These are phyloP conservation scores for Lodderomyces beijingensis DNA, from an alignment of 1,139 yeast species.

Conservation along the genomic window DNA sequence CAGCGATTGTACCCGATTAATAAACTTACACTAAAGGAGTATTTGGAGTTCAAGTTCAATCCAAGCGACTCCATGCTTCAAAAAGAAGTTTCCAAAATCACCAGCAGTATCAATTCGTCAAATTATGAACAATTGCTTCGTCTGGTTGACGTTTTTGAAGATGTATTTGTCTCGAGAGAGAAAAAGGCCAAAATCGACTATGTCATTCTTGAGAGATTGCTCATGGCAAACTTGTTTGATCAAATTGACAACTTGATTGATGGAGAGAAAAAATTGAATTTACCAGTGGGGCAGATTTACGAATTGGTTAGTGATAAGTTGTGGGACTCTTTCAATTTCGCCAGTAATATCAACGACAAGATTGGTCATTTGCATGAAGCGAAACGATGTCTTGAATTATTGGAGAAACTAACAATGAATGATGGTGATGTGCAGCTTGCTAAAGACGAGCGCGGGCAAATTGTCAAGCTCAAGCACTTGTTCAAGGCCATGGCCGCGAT, in stretches of 20 bases:
- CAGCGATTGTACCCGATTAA: slow-evolving; percentile 40
- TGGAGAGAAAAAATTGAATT: slow-evolving; percentile 15
- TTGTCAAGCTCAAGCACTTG: slow-evolving; percentile 26
- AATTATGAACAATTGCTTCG: slow-evolving; percentile 28
- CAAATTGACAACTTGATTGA: slow-evolving; percentile 20
- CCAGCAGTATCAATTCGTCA: slow-evolving; percentile 27
- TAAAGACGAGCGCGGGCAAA: slow-evolving; percentile 13
- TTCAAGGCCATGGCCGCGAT: slow-evolving; percentile 26
- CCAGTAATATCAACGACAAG: slow-evolving; percentile 46
- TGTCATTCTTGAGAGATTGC: slow-evolving; percentile 35
- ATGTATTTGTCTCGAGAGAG: slow-evolving; percentile 19
- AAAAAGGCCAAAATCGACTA: slow-evolving; percentile 23
- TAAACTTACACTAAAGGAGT: slow-evolving; percentile 35
- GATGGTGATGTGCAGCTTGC: slow-evolving; percentile 10
- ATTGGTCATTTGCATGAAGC: slow-evolving; percentile 46
- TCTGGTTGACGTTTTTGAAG: slow-evolving; percentile 22
- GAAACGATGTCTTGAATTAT: slow-evolving; percentile 32
- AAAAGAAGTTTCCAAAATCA: slow-evolving; percentile 25
- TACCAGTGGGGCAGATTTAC: slow-evolving; percentile 16
- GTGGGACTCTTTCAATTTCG: slow-evolving; percentile 51
- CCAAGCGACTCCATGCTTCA: slow-evolving; percentile 17
- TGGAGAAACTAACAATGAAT: slow-evolving; percentile 21
- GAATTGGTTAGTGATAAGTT: slow-evolving; percentile 33
- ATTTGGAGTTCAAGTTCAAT: slow-evolving; percentile 26
- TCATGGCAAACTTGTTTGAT: slow-evolving; percentile 34